Evolutionary conservation across 305 asterid genomes (phyloP).

Genomic region (Rubia peregrina): DNA sequence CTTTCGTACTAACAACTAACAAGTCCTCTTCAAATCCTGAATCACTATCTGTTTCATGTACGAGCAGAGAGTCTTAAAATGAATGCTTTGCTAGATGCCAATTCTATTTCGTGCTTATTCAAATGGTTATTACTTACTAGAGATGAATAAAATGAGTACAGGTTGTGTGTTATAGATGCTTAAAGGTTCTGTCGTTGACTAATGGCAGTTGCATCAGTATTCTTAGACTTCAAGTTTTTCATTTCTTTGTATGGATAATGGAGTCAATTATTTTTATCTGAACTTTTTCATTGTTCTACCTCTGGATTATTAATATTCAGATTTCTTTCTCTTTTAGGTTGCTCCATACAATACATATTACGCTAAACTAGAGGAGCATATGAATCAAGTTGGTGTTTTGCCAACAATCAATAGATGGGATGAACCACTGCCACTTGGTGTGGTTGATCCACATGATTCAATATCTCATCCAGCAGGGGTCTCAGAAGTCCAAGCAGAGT

Average conservation of each 20-base stretch:
- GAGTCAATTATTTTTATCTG: not conserved
- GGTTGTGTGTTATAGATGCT: not conserved
- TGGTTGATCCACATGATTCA: slow-evolving; percentile 94
- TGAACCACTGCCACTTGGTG: slow-evolving; percentile 75
- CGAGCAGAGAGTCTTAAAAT: not conserved
- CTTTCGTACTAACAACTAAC: not conserved
- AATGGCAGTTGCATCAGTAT: not conserved
- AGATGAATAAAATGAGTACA: not conserved
- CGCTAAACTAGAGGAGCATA: slow-evolving; percentile 71
- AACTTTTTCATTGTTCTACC: not conserved
- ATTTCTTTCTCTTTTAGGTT: slow-evolving; percentile 39
- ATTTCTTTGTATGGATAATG: not conserved
- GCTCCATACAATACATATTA: slow-evolving; percentile 91
- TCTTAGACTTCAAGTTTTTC: not conserved
- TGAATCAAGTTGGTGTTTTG: slow-evolving; percentile 77
- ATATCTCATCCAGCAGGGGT: slow-evolving; percentile 96
- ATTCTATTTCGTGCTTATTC: not conserved
- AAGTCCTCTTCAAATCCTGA: not conserved
- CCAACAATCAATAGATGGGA: slow-evolving; percentile 78
- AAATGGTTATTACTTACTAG: not conserved
- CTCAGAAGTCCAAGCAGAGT: slow-evolving; percentile 83
- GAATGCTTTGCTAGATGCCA: not conserved
- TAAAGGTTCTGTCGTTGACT: not conserved
- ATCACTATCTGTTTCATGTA: not conserved
- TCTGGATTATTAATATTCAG: not conserved